Evolutionary conservation across 345 rosid species (phyloP), one percentile per base, ranked within the genome.

Genomic region (Salix koriyanagi): DNA sequence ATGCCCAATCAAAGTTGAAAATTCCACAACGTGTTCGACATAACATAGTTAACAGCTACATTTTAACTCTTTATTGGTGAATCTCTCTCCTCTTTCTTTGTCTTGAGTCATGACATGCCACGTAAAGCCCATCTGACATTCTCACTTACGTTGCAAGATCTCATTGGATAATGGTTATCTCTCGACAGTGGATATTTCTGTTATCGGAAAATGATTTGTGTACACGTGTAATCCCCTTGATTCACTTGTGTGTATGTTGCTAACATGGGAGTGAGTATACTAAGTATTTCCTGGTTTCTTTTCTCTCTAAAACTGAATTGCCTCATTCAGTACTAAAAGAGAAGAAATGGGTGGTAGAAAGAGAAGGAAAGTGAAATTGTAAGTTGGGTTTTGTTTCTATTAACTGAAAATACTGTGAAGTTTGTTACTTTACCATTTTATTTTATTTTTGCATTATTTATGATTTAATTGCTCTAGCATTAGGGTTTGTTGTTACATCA

Each of bases 291-390:
- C 10, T 41, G 23, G 28, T 58, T n/a, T 4, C 28, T 58, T 23
- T 9, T 21, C 0, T 56, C 5, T 8, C 26, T 56, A 2, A 7
- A 8, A 65, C 30, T 41, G 25, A 54, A 28, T 66, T 37, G 64
- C 58, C 71, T 54, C 11, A 23, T 37, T 52, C 15, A 62, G 7
- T 19, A 11, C 28, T 58, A 41, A 23, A 11, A 58, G 28, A 58
- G 28, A 58, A 58, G 39, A 37, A 71, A 88, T 88, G 89, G 84
- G 78, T 62, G 84, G 83, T 3, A 81, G 75, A 73, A 86, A 70
- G 86, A 81, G 83, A 71, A 86, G 86, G 69, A 85, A 84, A 76
- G 72, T 84, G 32, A 84, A 84, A 72, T 78, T 64, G 91, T 88
- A 65, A 83, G 91, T 82, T 15, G 10, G 72, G 41, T 72, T 75